Conservation (phyloP, 345 rosid species). For the Microthlaspi erraticum region DNA sequence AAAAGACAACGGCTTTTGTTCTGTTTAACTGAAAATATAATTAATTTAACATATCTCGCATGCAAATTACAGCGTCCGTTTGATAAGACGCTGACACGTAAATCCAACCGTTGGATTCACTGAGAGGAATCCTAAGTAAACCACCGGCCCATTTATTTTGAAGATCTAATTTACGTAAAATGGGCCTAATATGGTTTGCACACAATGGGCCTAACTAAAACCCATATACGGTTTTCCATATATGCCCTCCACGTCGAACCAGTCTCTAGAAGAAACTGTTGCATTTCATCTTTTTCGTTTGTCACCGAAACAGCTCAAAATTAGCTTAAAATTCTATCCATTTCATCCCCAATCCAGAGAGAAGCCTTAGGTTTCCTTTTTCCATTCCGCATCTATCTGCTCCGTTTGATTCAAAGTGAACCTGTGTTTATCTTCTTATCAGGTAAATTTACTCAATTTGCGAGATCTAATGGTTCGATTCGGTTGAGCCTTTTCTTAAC, state of each 20-base stretch:
- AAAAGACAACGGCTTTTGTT: slow-evolving; percentile 36
- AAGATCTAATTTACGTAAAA: background rate
- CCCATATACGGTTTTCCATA: background rate
- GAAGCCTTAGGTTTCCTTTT: slow-evolving; percentile 21
- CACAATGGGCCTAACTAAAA: background rate
- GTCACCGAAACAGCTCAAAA: slow-evolving; percentile 23
- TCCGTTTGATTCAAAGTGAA: slow-evolving; percentile 16
- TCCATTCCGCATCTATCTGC: background rate
- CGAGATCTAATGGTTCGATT: slow-evolving; percentile 17
- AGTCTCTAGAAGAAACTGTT: slow-evolving; percentile 19
- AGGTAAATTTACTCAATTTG: slow-evolving; percentile 7
- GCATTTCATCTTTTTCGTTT: background rate
- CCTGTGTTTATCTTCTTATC: background rate
- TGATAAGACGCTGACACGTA: slow-evolving; percentile 42
- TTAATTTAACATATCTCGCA: slow-evolving; percentile 26
- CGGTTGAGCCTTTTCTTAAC: too few relatives aligned
- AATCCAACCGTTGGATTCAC: slow-evolving; percentile 45
- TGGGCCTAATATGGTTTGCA: background rate
- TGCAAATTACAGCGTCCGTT: slow-evolving; percentile 37
- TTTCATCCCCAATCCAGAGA: slow-evolving; percentile 18
- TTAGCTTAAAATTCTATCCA: background rate
- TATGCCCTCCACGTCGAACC: slow-evolving; percentile 3
- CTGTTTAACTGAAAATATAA: slow-evolving; percentile 15
- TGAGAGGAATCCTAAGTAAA: slow-evolving; percentile 38
- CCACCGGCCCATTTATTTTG: background rate